Percentiles rank a stretch among this genome's conserved stretches.
phyloP scores from a whole-genome alignment of 768 basidiomycete species.

The Suillus alpinus region DNA sequence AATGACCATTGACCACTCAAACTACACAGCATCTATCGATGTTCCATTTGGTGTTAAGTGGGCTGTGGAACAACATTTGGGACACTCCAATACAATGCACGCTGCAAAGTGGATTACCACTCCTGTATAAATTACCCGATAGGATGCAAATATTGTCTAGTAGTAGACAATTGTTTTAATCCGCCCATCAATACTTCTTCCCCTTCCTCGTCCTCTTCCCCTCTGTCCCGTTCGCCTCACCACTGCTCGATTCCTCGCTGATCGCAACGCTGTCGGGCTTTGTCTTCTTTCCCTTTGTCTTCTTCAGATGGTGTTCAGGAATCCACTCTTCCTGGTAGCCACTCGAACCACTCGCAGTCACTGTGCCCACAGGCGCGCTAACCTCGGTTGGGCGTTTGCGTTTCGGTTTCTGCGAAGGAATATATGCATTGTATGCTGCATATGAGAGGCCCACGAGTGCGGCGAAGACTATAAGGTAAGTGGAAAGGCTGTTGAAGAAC shows the following conservation, averaged over 20 bases:
- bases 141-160: neutral
- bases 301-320: slow-evolving; percentile 83
- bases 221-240: slow-evolving; percentile 63
- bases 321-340: slow-evolving; percentile 91
- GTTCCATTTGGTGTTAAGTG: neutral
- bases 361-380: slow-evolving; percentile 53
- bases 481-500: slow-evolving; percentile 45
- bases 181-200: slow-evolving; percentile 40
- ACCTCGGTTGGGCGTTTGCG: slow-evolving; percentile 42
- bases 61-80: neutral
- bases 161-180: neutral
- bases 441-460: slow-evolving; percentile 64
- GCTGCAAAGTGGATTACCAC: neutral
- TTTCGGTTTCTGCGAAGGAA: slow-evolving; percentile 51
- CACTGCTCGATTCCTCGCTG: slow-evolving; percentile 66
- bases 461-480: slow-evolving; percentile 68
- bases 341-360: slow-evolving; percentile 63
- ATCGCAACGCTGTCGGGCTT: slow-evolving; percentile 45
- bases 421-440: slow-evolving; percentile 61
- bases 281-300: slow-evolving; percentile 51
- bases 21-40: neutral
- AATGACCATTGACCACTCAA: neutral
- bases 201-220: slow-evolving; percentile 39
- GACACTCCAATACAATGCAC: neutral
- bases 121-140: slow-evolving; percentile 11